Base-by-base conservation (phyloP, 1,284 basidiomycete genomes). In the Cutaneotrichosporon cyanovorans region DNA sequence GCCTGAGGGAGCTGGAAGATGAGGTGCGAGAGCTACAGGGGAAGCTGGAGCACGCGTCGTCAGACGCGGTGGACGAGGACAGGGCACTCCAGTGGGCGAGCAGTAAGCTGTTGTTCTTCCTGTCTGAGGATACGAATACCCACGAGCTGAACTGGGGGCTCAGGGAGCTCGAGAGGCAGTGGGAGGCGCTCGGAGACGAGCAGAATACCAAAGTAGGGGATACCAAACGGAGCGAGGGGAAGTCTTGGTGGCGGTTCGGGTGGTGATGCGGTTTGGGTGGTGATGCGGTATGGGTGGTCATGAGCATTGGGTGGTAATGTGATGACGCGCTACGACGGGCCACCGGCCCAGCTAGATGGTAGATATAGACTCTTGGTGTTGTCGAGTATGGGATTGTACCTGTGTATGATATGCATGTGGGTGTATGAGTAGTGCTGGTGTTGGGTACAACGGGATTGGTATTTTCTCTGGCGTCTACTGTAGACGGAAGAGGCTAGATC, bases 41-140 rank as follows among this genome's bases (percentile, higher is more conserved):
- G 10, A 45, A 51, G 21, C 51, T 68, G 19, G 38, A 50, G 23
- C 37, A 45, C 22, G 44, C 53, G 5, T 38, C 60, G 9, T 48
- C 52, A 6, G 53, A 55, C 11, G 48, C 37, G 8, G 42, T 62
- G 22, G 56, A 60, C 31, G 54, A 61, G 7, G 60, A 65, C 50
- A 49, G 42, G 33, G 43, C 45, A 19, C 51, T 59, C n/a, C 52
- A 48, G 34, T 56, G 52, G 51, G 53, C 58, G 20, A 47, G 36
- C 18, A 44, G 56, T 47, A 59, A 59, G 58, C 52, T 69, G 48
- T 47, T 60, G 42, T 68, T 63, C 48, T 61, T 60, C 40, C 42
- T 64, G 20, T 55, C 52, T 34, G 67, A 64, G 40, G 64, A 66
- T 48, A 62, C 58, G 19, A 59, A 64, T 44, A 48, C 52, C 28